Evolutionary conservation across 192 early-diverging fungal genomes (phyloP), one percentile per base, ranked within the genome.

Genomic region (Gaertneriomyces semiglobifer): DNA sequence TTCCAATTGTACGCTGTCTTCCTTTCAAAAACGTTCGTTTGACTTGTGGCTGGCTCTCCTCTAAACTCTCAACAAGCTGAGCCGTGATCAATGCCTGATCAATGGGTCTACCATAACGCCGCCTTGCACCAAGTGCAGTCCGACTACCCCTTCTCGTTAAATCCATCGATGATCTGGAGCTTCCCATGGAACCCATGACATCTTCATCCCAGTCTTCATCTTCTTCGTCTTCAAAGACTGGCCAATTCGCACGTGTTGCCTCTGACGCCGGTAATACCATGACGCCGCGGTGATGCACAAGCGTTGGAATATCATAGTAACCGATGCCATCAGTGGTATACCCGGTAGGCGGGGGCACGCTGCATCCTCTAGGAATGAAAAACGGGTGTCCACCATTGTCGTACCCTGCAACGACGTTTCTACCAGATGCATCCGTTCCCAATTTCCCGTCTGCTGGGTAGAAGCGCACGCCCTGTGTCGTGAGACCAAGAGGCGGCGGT

Each of bases 251-350:
- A n/a, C 66, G 67, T 51, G 59, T 63, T 20, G 69, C 50, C 52
- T 48, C 43, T 12, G 69, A 66, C n/a, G 68, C 40, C 2, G 78
- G 77, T 5, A 80, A 53, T 7, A 77, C 66, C 74, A 84, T 76
- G 2, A 75, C 67, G 20, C 82, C 82, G 10, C 71, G 77, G 44
- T 79, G 78, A 44, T 76, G 74, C 66, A 84, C 70, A 20, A 86
- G 47, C 4, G 79, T 68, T 8, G 79, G 73, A 40, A 86, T 74
- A 56, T 86, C 84, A 69, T 85, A 86, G 63, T 75, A 86, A 3
- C 80, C 71, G 44, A 86, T 83, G 7, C 84, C 84, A 52, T 84
- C 80, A 5, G 72, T 43, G 8, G 84, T 86, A 59, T 76, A 86
- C 4, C 84, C 84, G 7, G 75, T 53, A 19, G 84, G 84, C 6